A percentile compares a stretch with the other conserved stretches of the same genome.
These are phyloP conservation scores for Mortierella sp. DNA, from an alignment of 371 early-diverging fungal species.

Conservation along the genomic window DNA sequence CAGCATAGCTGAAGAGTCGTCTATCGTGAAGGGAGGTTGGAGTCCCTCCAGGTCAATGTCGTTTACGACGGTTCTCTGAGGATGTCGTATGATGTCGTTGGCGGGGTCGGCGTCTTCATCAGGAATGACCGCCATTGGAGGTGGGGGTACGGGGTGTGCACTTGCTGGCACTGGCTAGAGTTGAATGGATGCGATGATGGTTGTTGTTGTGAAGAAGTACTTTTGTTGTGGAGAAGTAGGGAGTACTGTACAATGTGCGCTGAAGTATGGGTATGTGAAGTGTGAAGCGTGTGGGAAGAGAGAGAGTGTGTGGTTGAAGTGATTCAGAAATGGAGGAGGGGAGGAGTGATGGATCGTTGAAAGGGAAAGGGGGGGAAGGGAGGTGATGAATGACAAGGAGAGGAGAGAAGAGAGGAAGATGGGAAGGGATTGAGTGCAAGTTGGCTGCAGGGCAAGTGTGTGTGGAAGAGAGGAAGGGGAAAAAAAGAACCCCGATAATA, in stretches of 20 bases:
- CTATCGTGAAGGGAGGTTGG: not conserved
- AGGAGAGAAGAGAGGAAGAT: not conserved
- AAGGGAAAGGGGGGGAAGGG: not conserved
- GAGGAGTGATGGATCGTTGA: not conserved
- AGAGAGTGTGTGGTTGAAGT: not conserved
- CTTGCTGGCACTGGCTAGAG: constrained; percentile 19
- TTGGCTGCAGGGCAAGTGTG: not conserved
- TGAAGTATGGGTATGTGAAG: no score
- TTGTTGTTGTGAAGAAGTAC: not conserved
- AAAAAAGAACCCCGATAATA: not conserved
- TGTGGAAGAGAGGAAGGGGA: not conserved
- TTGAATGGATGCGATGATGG: constrained; percentile 6
- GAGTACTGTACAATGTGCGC: not conserved
- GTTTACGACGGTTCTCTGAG: not conserved
- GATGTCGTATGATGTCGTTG: constrained; percentile 12
- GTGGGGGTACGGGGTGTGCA: constrained; percentile 14
- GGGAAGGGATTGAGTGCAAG: no score
- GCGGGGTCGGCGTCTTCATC: constrained; percentile 23
- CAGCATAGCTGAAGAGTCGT: not conserved
- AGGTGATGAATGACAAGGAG: not conserved
- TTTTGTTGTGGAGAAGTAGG: not conserved
- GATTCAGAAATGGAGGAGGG: no score
- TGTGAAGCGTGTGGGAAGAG: not conserved
- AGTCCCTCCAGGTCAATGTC: not conserved
- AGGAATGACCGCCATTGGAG: constrained; percentile 31